phyloP scores from a whole-genome alignment of 2,329 filamentous ascomycete species.

The Xylariaceae sp. region DNA sequence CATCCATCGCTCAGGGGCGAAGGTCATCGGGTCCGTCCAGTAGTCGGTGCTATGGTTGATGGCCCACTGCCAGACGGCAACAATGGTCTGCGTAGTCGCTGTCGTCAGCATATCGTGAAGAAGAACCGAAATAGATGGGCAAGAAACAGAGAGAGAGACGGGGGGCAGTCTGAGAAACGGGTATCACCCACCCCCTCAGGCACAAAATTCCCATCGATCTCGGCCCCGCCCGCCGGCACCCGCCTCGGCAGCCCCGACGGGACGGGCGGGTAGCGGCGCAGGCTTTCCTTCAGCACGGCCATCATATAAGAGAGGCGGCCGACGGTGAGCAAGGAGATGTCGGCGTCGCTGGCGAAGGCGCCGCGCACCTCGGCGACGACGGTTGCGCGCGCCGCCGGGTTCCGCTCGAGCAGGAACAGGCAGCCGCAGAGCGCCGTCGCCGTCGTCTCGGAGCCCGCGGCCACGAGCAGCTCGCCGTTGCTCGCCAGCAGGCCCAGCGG shows the following conservation, averaged over 20 bases:
- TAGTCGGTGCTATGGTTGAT: constrained; percentile 24
- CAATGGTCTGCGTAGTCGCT: constrained; percentile 18
- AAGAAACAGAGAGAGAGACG: too few relatives aligned
- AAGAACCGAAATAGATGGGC: too few relatives aligned
- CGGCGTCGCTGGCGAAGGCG: constrained; percentile 25
- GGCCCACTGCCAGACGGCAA: constrained; percentile 28
- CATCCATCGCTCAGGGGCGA: constrained; percentile 33
- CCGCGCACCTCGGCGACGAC: constrained; percentile 30
- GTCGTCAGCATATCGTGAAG: too few relatives aligned
- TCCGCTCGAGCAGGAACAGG: constrained; percentile 30
- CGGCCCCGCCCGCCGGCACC: constrained; percentile 15
- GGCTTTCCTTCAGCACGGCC: constrained; percentile 32
- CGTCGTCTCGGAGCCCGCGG: constrained; percentile 43
- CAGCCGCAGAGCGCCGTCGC: constrained; percentile 34
- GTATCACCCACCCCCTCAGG: constrained; percentile 15
- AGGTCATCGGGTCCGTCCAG: constrained; percentile 28
- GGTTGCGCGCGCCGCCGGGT: constrained; percentile 22
- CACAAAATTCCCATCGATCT: constrained; percentile 15
- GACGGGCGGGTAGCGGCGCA: constrained; percentile 33
- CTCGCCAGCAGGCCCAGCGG: constrained; percentile 4
- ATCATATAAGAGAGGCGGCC: constrained; percentile 29
- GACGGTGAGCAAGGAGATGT: constrained; percentile 30
- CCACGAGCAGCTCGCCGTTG: constrained; percentile 24
- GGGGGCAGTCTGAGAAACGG: too few relatives aligned
- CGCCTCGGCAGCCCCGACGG: constrained; percentile 13